Conservation (phyloP, 371 early-diverging fungal genomes). For the Mycotypha africana region DNA sequence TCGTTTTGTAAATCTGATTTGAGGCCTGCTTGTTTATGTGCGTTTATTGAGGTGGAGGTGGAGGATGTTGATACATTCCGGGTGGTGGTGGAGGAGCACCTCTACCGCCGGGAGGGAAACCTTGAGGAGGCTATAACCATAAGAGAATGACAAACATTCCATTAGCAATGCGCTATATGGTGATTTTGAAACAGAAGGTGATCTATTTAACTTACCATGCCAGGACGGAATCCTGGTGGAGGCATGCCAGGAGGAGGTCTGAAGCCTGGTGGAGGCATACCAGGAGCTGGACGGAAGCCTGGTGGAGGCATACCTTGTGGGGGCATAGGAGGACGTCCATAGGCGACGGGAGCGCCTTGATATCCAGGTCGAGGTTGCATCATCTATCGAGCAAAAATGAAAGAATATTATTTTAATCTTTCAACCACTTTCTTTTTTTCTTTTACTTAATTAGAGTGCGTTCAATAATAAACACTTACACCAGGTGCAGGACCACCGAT, state of each 20-base stretch:
- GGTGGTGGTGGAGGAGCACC: conserved; percentile 32
- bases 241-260: conserved; percentile 46
- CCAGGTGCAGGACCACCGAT: conserved; percentile 89
- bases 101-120: conserved; percentile 30
- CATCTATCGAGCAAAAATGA: conserved; percentile 29
- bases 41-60: conserved; percentile 25
- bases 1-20: too few species aligned
- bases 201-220: conserved; percentile 11
- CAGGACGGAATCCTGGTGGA: conserved; percentile 22
- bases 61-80: conserved; percentile 27
- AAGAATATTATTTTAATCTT: not conserved
- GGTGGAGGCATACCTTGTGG: conserved; percentile 41
- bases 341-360: conserved; percentile 67
- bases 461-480: conserved; percentile 18
- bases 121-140: conserved; percentile 26
- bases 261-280: conserved; percentile 52
- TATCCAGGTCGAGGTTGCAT: conserved; percentile 65
- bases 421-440: too few species aligned
- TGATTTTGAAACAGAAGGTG: too few species aligned
- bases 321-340: conserved; percentile 68
- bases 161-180: not conserved
- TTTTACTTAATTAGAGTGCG: too few species aligned
- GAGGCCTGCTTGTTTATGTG: too few species aligned
- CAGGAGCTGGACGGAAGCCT: conserved; percentile 59
- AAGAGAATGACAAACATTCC: not conserved